Evolutionary conservation across 352 stramenopile species (phyloP).

Genomic region (Phytopythium ostracodes): DNA sequence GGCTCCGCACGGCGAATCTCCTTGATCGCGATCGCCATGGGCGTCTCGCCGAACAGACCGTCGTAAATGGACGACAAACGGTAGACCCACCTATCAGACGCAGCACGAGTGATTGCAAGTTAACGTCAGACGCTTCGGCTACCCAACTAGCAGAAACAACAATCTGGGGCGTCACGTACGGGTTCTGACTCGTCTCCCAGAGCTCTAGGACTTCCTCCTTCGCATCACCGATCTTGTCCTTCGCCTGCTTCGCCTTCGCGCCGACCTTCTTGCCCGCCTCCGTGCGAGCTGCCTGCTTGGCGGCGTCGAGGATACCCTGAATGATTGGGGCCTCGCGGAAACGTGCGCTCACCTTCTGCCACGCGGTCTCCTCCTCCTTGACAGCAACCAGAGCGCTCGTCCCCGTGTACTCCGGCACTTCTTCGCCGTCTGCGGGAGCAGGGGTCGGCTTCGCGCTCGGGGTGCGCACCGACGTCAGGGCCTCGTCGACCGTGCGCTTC

Average conservation of each 20-base stretch:
- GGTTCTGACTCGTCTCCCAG: conserved; percentile 99
- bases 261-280: conserved; percentile 73
- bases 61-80: conserved; percentile 97
- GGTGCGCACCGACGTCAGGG: conserved; percentile 61
- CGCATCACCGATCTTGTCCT: conserved; percentile 78
- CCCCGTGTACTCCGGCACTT: conserved; percentile 57
- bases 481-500: conserved; percentile 72
- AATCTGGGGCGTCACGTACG: conserved; percentile 42
- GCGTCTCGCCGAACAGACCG: conserved; percentile 95
- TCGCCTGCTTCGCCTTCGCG: conserved; percentile 66
- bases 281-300: conserved; percentile 72
- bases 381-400: conserved; percentile 80
- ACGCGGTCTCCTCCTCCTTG: conserved; percentile 93
- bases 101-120: neutral
- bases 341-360: conserved; percentile 92
- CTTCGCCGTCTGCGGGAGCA: conserved; percentile 22
- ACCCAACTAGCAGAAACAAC: neutral
- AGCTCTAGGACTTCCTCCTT: conserved; percentile 89
- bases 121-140: neutral
- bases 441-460: conserved; percentile 34
- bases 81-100: conserved; percentile 87
- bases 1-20: conserved; percentile 96
- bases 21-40: conserved; percentile 93
- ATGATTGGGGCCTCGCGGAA: conserved; percentile 96
- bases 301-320: conserved; percentile 80